phyloP scores from a whole-genome alignment of 495 filamentous ascomycete species.

The Pyrenopolyporus hunteri region DNA sequence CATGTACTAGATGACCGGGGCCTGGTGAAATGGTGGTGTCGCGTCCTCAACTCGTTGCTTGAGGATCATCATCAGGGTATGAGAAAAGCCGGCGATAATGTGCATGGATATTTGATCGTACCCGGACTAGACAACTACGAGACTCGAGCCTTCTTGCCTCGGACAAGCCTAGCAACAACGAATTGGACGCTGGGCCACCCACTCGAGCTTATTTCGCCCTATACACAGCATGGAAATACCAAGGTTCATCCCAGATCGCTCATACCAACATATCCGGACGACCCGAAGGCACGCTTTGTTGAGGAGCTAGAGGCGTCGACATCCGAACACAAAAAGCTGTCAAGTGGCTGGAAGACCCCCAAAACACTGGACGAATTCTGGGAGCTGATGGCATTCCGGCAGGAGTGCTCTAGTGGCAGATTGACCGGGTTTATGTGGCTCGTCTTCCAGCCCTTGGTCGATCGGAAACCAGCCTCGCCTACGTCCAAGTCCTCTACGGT shows the following conservation, averaged over 20 bases:
- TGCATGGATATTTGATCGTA: conserved; percentile 80
- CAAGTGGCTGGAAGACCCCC: conserved; percentile 76
- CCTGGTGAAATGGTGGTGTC: conserved; percentile 95
- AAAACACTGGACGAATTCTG: conserved; percentile 88
- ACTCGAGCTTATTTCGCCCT: conserved; percentile 66
- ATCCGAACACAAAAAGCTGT: conserved; percentile 54
- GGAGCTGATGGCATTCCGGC: conserved; percentile 97
- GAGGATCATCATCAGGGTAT: conserved; percentile 48
- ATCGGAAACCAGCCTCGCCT: neutral
- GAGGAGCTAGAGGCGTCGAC: conserved; percentile 86
- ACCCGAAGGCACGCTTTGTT: conserved; percentile 92
- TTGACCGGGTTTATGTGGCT: conserved; percentile 95
- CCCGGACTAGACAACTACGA: conserved; percentile 83
- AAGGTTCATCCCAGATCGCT: conserved; percentile 78
- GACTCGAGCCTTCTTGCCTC: conserved; percentile 64
- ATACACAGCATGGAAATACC: conserved; percentile 59
- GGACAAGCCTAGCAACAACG: conserved; percentile 48
- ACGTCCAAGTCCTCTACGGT: neutral
- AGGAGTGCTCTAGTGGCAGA: conserved; percentile 91
- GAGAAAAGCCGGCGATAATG: conserved; percentile 43
- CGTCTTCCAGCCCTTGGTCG: conserved; percentile 65
- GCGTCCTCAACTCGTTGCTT: conserved; percentile 76
- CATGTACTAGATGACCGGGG: conserved; percentile 93
- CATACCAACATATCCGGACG: conserved; percentile 91
- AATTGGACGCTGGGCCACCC: conserved; percentile 64